Evolutionary conservation across 2,329 filamentous ascomycete genomes (phyloP), one percentile per base, ranked within the genome.

Genomic region (Fusarium siculi): DNA sequence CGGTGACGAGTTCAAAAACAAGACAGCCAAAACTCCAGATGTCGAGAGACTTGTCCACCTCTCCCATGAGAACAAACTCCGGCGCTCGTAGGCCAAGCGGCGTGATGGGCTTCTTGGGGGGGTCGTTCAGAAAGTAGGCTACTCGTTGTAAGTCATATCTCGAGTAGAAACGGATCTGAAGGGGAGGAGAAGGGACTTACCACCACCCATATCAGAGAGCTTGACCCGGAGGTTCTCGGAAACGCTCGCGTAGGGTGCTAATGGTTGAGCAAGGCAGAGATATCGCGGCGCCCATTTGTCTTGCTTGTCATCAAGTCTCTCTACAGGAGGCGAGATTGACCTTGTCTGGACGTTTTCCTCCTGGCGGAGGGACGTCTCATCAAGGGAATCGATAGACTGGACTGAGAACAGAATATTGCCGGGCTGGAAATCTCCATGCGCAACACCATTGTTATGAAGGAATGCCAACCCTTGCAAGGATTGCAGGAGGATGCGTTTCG

Each of bases 1-100:
- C 70, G 1, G 61, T 70, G 4, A 60, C 21, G 2, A 72, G 50
- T 21, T 72, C 70, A 21, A 54, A 72, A 3, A 72, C 23, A 21
- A 73, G 68, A 14, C 68, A 73, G 1, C 68, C 68, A 19, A 73
- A 72, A 37, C 68, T 73, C 70, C 65, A 73, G 2, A 70, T 58
- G 9, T 72, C 61, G 7, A 66, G 50, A 14, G 57, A 63, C 9
- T 63, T 46, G 32, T 70, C n/a, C 1, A 70, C 16, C 9, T 57
- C 25, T 25, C 34, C 39, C 14, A 15, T 63, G 0, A 69, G 61
- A 16, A 73, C 58, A 16, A 69, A 12, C 11, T 73, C 65, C 19
- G 70, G 70, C 4, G 70, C 12, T 5, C 70, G 47, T 4, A 69
- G 25, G 8, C 64, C 65, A 4, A 28, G 15, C 1, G 61, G 68